phyloP scores from a whole-genome alignment of 2,329 filamentous ascomycete genomes.

The Epichloe glyceriae region DNA sequence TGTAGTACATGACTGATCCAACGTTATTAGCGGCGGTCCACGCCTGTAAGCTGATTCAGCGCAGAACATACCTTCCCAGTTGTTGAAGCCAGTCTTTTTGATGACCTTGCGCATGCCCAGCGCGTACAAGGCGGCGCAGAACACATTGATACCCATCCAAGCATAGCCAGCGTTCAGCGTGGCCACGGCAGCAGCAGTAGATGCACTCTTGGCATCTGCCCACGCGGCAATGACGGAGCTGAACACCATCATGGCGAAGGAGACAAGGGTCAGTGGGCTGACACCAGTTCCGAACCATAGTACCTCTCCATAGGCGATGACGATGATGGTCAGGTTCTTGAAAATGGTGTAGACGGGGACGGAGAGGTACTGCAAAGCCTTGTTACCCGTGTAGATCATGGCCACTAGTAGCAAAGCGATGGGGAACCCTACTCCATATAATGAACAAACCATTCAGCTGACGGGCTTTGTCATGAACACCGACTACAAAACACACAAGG shows the following conservation, averaged over 20 bases:
- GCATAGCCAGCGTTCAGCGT: slow-evolving; percentile 90
- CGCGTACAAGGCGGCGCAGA: slow-evolving; percentile 83
- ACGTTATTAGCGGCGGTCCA: slow-evolving; percentile 9
- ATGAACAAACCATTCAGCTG: neutral
- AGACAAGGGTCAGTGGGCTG: slow-evolving; percentile 77
- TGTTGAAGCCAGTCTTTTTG: slow-evolving; percentile 99
- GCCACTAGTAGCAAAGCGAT: slow-evolving; percentile 90
- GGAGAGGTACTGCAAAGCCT: slow-evolving; percentile 89
- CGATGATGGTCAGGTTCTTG: slow-evolving; percentile 98
- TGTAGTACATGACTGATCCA: slow-evolving; percentile 94
- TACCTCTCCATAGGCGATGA: slow-evolving; percentile 96
- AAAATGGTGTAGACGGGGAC: slow-evolving; percentile 99
- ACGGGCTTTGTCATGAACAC: neutral
- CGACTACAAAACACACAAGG: neutral
- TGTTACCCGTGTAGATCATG: slow-evolving; percentile 98
- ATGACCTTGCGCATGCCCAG: slow-evolving; percentile 96
- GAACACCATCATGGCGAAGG: slow-evolving; percentile 91
- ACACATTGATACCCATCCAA: slow-evolving; percentile 96
- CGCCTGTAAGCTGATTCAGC: neutral
- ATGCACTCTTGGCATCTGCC: slow-evolving; percentile 72
- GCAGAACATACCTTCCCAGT: slow-evolving; percentile 73
- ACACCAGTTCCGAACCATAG: slow-evolving; percentile 95
- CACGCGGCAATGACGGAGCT: slow-evolving; percentile 91
- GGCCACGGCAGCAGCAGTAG: slow-evolving; percentile 55
- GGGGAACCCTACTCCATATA: slow-evolving; percentile 61